A percentile compares a stretch with the other conserved stretches of the same genome.
Conservation (phyloP, 2,329 filamentous ascomycete genomes). For the Fusarium drepaniforme region DNA sequence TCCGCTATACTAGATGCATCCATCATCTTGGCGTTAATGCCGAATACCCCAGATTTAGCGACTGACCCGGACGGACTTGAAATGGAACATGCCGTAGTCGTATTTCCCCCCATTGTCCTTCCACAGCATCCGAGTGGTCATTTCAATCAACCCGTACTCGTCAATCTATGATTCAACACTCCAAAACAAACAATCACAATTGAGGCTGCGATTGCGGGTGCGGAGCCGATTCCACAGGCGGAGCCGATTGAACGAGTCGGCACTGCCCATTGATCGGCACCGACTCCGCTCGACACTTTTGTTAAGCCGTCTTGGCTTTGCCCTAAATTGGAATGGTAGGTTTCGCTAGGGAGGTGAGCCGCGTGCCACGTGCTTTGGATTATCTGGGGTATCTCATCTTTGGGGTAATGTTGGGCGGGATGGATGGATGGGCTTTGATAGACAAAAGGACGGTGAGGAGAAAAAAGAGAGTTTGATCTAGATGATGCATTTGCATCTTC, state of each 20-base stretch:
- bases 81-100: background rate
- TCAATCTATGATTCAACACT: background rate
- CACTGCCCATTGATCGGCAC: background rate
- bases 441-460: background rate
- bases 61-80: background rate
- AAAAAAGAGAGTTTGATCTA: slow-evolving; percentile 1
- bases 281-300: background rate
- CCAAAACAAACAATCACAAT: background rate
- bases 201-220: background rate
- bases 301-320: background rate
- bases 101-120: background rate
- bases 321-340: background rate
- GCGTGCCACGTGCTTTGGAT: slow-evolving; percentile 1
- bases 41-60: background rate
- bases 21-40: background rate
- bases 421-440: background rate
- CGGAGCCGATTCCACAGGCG: slow-evolving; percentile 6
- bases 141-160: background rate
- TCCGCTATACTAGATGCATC: background rate
- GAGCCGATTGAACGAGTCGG: slow-evolving; percentile 1
- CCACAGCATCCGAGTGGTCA: background rate
- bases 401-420: background rate
- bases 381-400: background rate
- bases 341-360: background rate
- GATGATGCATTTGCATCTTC: background rate